These are phyloP conservation scores for Eucalyptus cloeziana DNA, from an alignment of 345 rosid species.

Conservation along the genomic window DNA sequence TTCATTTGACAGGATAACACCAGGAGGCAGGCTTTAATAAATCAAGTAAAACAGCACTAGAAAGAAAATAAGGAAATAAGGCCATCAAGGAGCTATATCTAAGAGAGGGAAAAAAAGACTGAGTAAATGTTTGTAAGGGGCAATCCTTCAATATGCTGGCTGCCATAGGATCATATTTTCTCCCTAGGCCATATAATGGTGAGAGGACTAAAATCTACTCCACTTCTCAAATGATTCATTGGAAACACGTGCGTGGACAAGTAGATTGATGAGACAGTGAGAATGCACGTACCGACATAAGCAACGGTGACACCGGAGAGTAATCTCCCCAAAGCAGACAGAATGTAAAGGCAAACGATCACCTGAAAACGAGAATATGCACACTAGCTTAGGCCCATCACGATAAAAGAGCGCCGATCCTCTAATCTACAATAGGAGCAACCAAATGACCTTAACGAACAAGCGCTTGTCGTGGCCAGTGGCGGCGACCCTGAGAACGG, in stretches of 20 bases:
- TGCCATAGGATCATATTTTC: background rate
- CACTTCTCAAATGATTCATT: background rate
- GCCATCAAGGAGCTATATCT: background rate
- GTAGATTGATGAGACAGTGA: background rate
- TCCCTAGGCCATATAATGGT: background rate
- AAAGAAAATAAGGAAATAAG: background rate
- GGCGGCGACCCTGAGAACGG: constrained; percentile 93
- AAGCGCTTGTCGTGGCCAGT: constrained; percentile 93
- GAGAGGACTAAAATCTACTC: background rate
- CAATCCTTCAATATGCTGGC: background rate
- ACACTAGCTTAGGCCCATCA: background rate
- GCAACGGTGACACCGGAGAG: constrained; percentile 83
- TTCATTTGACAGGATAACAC: background rate
- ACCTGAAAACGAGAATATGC: constrained; percentile 38
- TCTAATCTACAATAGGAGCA: background rate
- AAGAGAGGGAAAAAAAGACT: background rate
- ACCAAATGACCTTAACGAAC: constrained; percentile 48
- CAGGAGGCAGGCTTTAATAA: background rate
- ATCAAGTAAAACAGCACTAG: background rate
- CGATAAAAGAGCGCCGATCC: background rate
- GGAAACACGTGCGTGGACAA: background rate
- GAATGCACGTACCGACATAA: constrained; percentile 61
- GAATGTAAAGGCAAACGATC: constrained; percentile 53
- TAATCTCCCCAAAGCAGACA: constrained; percentile 70
- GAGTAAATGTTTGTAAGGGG: background rate